phyloP scores from a whole-genome alignment of 352 stramenopile species.

The Phytopythium vexans region DNA sequence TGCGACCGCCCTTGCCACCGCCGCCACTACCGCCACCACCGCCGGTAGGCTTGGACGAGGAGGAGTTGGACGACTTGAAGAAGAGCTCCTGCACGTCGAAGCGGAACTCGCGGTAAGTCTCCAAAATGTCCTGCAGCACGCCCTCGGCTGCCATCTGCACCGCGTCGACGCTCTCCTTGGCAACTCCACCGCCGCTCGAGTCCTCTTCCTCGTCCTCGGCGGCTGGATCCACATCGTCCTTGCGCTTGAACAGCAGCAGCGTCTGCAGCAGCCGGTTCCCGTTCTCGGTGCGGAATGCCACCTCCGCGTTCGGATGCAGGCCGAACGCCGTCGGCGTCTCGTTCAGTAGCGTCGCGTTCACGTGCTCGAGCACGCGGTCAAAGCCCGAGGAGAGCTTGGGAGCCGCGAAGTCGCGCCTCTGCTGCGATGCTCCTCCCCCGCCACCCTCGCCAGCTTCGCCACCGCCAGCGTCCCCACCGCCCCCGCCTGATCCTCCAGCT shows the following conservation, averaged over 20 bases:
- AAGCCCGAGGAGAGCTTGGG: conserved; percentile 68
- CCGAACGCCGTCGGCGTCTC: conserved; percentile 89
- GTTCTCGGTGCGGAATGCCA: conserved; percentile 87
- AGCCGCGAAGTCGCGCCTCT: conserved; percentile 59
- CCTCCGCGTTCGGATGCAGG: conserved; percentile 92
- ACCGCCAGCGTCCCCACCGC: conserved; percentile 11
- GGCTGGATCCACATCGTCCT: conserved; percentile 18
- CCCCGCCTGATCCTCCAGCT: conserved; percentile 2
- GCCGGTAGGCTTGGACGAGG: conserved; percentile 24
- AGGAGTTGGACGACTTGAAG: conserved; percentile 44
- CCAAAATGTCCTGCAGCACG: conserved; percentile 88
- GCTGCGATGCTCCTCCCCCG: conserved; percentile 22
- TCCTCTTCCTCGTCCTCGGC: conserved; percentile 23
- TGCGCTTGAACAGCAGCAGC: conserved; percentile 68
- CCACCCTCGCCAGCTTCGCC: conserved; percentile 9
- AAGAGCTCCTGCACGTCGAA: conserved; percentile 83
- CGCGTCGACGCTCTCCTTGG: conserved; percentile 49
- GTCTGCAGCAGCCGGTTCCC: conserved; percentile 75
- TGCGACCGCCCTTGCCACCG: conserved; percentile 26
- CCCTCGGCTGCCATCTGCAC: conserved; percentile 82
- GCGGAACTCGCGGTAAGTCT: conserved; percentile 84
- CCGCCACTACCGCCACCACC: background rate
- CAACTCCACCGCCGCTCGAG: conserved; percentile 1
- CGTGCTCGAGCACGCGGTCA: conserved; percentile 87
- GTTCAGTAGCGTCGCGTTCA: conserved; percentile 75